Evolutionary conservation across 257 asterid species (phyloP).

Genomic region (Przewalskia tangutica): DNA sequence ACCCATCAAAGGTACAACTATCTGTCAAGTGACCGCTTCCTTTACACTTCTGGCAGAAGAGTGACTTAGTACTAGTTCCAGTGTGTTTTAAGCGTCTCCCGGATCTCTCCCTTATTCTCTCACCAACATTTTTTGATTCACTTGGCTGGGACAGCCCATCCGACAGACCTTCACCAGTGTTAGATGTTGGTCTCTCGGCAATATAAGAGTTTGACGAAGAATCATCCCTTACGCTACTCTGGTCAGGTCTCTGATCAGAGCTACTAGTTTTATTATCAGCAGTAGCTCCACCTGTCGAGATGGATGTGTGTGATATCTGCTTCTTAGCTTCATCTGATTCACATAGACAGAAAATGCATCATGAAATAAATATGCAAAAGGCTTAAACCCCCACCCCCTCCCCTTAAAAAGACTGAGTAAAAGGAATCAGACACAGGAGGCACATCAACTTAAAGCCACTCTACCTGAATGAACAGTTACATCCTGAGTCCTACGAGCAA

Average conservation of each 20-base stretch:
- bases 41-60: constrained; percentile 25
- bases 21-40: constrained; percentile 25
- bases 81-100: constrained; percentile 41
- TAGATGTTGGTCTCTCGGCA: constrained; percentile 29
- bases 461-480: constrained; percentile 38
- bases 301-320: constrained; percentile 28
- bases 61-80: constrained; percentile 9
- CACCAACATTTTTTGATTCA: constrained; percentile 39
- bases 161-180: constrained; percentile 33
- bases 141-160: constrained; percentile 40
- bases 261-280: constrained; percentile 27
- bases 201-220: constrained; percentile 18
- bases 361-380: constrained; percentile 2
- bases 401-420: background rate
- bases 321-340: constrained; percentile 56
- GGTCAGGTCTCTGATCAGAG: constrained; percentile 35
- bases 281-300: constrained; percentile 17
- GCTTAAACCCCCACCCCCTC: background rate
- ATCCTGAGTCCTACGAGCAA: constrained; percentile 40
- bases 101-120: constrained; percentile 41
- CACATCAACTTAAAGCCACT: constrained; percentile 1
- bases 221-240: constrained; percentile 35
- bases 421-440: background rate
- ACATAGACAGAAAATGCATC: constrained; percentile 6
- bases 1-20: constrained; percentile 13